These are phyloP conservation scores for Cystobasidium tubakii DNA, from an alignment of 768 basidiomycete genomes.

Conservation along the genomic window DNA sequence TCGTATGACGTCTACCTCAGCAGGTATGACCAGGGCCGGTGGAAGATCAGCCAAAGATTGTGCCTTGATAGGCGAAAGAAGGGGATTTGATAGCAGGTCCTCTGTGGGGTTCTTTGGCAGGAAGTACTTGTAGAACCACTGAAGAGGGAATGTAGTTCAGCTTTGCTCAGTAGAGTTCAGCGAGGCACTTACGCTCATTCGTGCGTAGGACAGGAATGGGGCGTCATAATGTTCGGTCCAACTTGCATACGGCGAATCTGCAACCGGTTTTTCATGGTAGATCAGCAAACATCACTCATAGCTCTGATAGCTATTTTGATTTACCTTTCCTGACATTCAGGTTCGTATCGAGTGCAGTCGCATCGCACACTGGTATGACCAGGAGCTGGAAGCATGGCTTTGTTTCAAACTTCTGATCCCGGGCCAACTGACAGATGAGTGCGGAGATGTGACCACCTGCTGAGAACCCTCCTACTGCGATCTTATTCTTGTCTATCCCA, in stretches of 20 bases:
- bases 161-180: neutral
- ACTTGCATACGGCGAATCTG: constrained; percentile 13
- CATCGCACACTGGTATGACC: constrained; percentile 37
- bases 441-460: constrained; percentile 37
- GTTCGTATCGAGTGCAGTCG: constrained; percentile 25
- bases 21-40: constrained; percentile 33
- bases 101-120: constrained; percentile 11
- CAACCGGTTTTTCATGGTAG: too few species aligned
- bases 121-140: constrained; percentile 37
- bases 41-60: constrained; percentile 29
- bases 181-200: constrained; percentile 25
- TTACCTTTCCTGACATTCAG: constrained; percentile 19
- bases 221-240: constrained; percentile 33
- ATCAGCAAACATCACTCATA: neutral
- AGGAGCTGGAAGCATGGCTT: constrained; percentile 34
- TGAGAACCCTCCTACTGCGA: constrained; percentile 36
- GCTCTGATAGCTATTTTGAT: neutral
- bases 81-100: constrained; percentile 10
- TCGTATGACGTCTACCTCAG: constrained; percentile 36
- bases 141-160: neutral
- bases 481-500: constrained; percentile 17
- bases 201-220: constrained; percentile 30
- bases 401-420: constrained; percentile 5
- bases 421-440: constrained; percentile 23
- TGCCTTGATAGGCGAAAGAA: constrained; percentile 28